Conservation (phyloP, 768 basidiomycete genomes). For the Leucocoprinus sp. region DNA sequence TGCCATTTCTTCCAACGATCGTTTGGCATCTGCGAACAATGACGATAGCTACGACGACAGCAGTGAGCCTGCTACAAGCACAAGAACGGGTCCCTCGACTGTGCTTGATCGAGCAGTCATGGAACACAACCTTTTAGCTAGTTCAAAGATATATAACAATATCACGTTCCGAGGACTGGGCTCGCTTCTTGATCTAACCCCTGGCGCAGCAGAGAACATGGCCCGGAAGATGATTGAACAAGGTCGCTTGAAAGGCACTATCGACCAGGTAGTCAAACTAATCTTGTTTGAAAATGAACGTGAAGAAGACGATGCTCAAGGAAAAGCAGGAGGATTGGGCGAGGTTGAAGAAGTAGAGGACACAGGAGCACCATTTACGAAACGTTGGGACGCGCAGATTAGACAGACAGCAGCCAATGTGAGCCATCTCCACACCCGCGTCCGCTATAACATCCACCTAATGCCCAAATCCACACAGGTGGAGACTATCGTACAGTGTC, state of each 20-base stretch:
- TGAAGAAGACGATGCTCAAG: slow-evolving; percentile 90
- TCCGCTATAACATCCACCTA: slow-evolving; percentile 7
- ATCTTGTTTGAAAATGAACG: slow-evolving; percentile 86
- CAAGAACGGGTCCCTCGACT: slow-evolving; percentile 85
- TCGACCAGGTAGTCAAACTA: slow-evolving; percentile 92
- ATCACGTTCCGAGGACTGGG: slow-evolving; percentile 95
- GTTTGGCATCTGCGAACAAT: slow-evolving; percentile 58
- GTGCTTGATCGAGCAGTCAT: slow-evolving; percentile 96
- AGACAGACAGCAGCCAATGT: slow-evolving; percentile 83
- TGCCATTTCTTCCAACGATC: slow-evolving; percentile 75
- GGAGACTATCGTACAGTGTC: slow-evolving; percentile 79
- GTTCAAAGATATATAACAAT: slow-evolving; percentile 96
- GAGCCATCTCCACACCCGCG: slow-evolving; percentile 22
- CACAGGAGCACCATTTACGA: slow-evolving; percentile 83
- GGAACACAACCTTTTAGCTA: slow-evolving; percentile 97
- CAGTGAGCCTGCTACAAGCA: slow-evolving; percentile 53
- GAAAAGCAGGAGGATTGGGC: slow-evolving; percentile 89
- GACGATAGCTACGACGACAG: slow-evolving; percentile 42
- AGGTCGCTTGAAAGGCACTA: slow-evolving; percentile 83
- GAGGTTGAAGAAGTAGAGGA: slow-evolving; percentile 85
- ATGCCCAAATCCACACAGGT: slow-evolving; percentile 38
- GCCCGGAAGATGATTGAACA: slow-evolving; percentile 99
- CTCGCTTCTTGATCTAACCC: slow-evolving; percentile 78
- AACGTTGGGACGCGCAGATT: slow-evolving; percentile 95
- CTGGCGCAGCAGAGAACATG: slow-evolving; percentile 94